Base-by-base conservation (phyloP, 23 red algal genomes). In the Gracilariopsis chorda region DNA sequence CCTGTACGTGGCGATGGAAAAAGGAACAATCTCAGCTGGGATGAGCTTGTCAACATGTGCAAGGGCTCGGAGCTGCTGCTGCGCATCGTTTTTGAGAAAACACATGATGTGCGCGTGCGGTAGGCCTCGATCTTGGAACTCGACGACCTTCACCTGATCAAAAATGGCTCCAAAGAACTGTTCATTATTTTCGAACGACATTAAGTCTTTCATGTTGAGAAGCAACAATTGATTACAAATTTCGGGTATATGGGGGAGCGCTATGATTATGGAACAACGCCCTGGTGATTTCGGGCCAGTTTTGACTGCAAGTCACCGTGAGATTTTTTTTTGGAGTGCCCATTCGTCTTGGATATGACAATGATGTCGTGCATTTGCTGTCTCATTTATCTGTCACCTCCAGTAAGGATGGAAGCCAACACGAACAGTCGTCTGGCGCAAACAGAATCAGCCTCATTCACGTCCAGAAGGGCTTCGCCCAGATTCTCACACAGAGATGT, bases 291-390 rank as follows among this genome's bases (percentile, higher is more conserved):
- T 85, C 59, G 17, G 28, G 20, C 1, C 80, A 73, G 24, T 69
- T 85, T 0, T 33, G 59, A 29, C 69, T 85, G 56, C 80, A 85
- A 9, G 59, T 85, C 0, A 85, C 40, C 0, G 60, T 85, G 14
- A 85, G 40, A 39, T 70, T 70, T 33, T 70, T n/a, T 9, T 32
- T 65, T 0, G 17, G 80, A 0, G 80, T 73, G 59, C 8, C 56
- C 57, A 13, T 70, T 25, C 32, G 36, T 46, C 27, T 70, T 47
- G 7, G 39, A 65, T 25, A 37, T 70, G 9, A 57, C 58, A 1
- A 85, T 85, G 20, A 70, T 0, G 32, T 73, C 63, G 11, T 80
- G 76, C 37, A 80, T 48, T 55, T 80, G n/a, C 49, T 55, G 76
- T 49, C 24, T 51, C 44, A 80, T 80, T 0, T 58, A 19, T 10